These are phyloP conservation scores for Coemansia sp. DNA, from an alignment of 192 early-diverging fungal genomes.

Conservation along the genomic window DNA sequence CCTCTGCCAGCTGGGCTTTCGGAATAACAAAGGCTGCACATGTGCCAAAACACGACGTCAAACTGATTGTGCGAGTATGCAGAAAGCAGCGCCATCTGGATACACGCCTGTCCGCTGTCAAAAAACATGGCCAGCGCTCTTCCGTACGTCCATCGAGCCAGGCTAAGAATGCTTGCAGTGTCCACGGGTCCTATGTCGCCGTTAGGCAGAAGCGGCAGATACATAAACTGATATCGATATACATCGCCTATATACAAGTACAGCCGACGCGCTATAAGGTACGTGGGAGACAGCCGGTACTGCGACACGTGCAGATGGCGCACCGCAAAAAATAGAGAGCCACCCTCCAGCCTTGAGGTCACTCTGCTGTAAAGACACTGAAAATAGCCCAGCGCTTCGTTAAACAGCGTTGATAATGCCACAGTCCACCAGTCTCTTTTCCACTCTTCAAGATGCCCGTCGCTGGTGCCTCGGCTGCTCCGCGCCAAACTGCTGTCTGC, in stretches of 20 bases:
- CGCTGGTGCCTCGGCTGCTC: slow-evolving; percentile 16
- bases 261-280: slow-evolving; percentile 31
- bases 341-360: slow-evolving; percentile 7
- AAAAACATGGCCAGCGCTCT: slow-evolving; percentile 34
- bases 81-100: slow-evolving; percentile 31
- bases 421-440: slow-evolving; percentile 40
- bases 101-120: slow-evolving; percentile 34
- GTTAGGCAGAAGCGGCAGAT: slow-evolving; percentile 29
- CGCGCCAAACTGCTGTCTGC: slow-evolving; percentile 20
- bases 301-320: slow-evolving; percentile 1
- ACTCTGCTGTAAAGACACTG: slow-evolving; percentile 27
- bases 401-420: slow-evolving; percentile 32
- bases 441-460: slow-evolving; percentile 29
- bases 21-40: slow-evolving; percentile 34
- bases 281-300: slow-evolving; percentile 9
- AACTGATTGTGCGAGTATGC: slow-evolving; percentile 26
- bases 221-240: slow-evolving; percentile 47
- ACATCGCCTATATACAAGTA: slow-evolving; percentile 40
- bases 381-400: slow-evolving; percentile 44
- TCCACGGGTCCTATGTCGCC: slow-evolving; percentile 21
- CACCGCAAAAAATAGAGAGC: slow-evolving; percentile 1
- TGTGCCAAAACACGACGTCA: slow-evolving; percentile 41
- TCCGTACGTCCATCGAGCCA: slow-evolving; percentile 38
- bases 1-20: slow-evolving; percentile 2
- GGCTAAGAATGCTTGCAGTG: neutral